Base-by-base conservation (phyloP, 108 stramenopile genomes). In the Seminavis robusta region DNA sequence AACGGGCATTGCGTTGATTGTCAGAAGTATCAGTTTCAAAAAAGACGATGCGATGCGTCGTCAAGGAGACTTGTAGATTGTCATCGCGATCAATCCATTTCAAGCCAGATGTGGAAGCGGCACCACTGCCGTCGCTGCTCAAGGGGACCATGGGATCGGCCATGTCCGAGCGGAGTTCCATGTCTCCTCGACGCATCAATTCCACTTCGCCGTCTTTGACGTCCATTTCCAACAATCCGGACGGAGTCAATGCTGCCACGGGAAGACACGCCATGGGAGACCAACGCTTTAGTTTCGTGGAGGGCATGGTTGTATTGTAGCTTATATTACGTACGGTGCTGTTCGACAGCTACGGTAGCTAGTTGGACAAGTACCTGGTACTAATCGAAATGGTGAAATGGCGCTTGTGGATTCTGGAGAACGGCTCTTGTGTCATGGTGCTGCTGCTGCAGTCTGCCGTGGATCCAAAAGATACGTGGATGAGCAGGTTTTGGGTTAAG, bases 201-300 rank as follows among this genome's bases (percentile, higher is more conserved):
- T 82, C 71, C 10, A 86, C 83, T 63, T 92, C 90, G 16, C 72
- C 61, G 40, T 76, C 83, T 17, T 50, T 27, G n/a, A n/a, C n/a
- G 48, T 88, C 81, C 54, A 85, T 78, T 41, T 74, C 42, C 19
- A 88, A 52, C 44, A 92, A 74, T 1, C 90, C 87, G 0, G 87
- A 73, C 4, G 82, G 73, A 20, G 90, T 88, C 20, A 88, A 74
- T 21, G 59, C 31, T 11, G 84, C 80, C 39, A 43, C 48, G 11
- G 78, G 65, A 10, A 92, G 56, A 67, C 85, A 82, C 30, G 72
- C 67, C 23, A 92, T 65, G 6, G 90, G 90, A 33, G 90, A 84
- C n/a, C n/a, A n/a, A n/a, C n/a, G n/a, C n/a, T n/a, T n/a, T n/a
- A n/a, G n/a, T n/a, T n/a, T n/a, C n/a, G n/a, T n/a, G n/a, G n/a